phyloP scores from a whole-genome alignment of 768 basidiomycete genomes.

The Fomitopsis serialis region DNA sequence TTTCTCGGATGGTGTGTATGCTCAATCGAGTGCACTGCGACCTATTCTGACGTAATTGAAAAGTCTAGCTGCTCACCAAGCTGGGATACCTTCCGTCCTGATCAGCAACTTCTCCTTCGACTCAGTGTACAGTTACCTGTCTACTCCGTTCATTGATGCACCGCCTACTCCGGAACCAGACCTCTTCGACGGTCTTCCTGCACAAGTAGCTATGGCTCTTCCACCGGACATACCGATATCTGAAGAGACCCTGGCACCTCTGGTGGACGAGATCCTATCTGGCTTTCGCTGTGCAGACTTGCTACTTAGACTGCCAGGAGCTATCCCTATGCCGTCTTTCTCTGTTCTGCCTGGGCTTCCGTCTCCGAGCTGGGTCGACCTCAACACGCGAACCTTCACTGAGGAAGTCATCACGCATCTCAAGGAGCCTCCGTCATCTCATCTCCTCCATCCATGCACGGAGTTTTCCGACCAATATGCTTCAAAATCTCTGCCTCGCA shows the following conservation, averaged over 20 bases:
- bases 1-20: constrained; percentile 74
- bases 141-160: constrained; percentile 46
- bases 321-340: constrained; percentile 77
- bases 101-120: constrained; percentile 86
- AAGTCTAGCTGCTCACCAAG: constrained; percentile 61
- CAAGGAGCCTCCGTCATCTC: constrained; percentile 22
- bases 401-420: constrained; percentile 41
- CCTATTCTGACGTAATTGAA: not conserved
- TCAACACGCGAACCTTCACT: constrained; percentile 38
- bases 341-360: constrained; percentile 46
- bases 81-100: constrained; percentile 62
- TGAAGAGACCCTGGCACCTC: constrained; percentile 41
- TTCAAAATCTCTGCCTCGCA: constrained; percentile 28
- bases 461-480: constrained; percentile 27
- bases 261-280: constrained; percentile 56
- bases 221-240: constrained; percentile 53
- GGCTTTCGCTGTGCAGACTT: constrained; percentile 72
- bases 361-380: constrained; percentile 58
- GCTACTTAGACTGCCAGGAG: constrained; percentile 63
- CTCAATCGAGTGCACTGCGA: not conserved
- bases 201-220: constrained; percentile 19
- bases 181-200: not conserved
- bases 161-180: not conserved
- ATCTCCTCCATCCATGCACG: constrained; percentile 36
- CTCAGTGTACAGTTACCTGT: constrained; percentile 75